Conservation (phyloP, 1,284 basidiomycete genomes). For the Leccinum cinnamomeum region DNA sequence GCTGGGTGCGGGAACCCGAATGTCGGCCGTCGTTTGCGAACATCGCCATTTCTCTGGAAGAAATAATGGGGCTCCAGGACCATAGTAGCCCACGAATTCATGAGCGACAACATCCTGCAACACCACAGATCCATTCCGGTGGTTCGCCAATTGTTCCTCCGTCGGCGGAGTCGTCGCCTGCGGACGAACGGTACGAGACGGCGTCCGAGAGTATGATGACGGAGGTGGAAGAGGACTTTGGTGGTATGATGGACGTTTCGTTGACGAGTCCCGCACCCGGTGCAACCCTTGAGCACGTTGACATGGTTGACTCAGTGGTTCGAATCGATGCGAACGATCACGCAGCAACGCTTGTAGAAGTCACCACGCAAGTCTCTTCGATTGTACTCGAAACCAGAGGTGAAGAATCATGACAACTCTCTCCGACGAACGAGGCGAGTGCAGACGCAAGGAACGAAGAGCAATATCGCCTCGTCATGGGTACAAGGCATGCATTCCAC, state of each 20-base stretch:
- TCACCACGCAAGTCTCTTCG: constrained; percentile 30
- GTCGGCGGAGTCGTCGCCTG: constrained; percentile 23
- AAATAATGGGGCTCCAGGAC: constrained; percentile 22
- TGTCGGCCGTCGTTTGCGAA: constrained; percentile 49
- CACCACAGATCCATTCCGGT: constrained; percentile 6
- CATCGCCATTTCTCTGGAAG: constrained; percentile 43
- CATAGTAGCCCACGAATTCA: neutral
- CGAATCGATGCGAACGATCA: neutral
- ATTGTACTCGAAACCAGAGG: constrained; percentile 22
- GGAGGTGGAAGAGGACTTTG: constrained; percentile 3
- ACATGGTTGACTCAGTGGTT: neutral
- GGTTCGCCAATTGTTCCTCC: neutral
- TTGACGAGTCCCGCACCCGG: constrained; percentile 21
- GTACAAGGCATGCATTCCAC: constrained; percentile 64
- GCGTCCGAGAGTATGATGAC: constrained; percentile 28
- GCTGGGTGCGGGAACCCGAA: constrained; percentile 50
- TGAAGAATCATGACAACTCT: constrained; percentile 42
- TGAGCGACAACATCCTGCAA: neutral
- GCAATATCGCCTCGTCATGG: constrained; percentile 52
- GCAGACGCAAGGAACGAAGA: constrained; percentile 55
- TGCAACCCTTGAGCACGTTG: neutral
- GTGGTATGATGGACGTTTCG: constrained; percentile 21
- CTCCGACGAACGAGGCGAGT: constrained; percentile 45
- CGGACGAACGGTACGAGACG: constrained; percentile 27
- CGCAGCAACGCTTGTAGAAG: neutral